These are phyloP conservation scores for Monilinia aucupariae DNA, from an alignment of 2,329 filamentous ascomycete genomes.

Conservation along the genomic window DNA sequence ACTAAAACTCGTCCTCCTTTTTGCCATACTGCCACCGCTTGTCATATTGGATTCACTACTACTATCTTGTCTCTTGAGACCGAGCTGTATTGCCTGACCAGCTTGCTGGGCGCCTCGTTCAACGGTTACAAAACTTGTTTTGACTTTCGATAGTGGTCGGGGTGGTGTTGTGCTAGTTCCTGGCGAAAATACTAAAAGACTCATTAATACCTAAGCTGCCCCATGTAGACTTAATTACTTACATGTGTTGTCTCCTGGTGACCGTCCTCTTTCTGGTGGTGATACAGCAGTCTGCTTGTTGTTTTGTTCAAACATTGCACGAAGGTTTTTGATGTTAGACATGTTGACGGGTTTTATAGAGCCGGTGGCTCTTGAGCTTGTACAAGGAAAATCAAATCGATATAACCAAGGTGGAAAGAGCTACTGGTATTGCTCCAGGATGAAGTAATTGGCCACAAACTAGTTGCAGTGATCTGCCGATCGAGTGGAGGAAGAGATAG, in stretches of 20 bases:
- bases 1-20: conserved; percentile 31
- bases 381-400: conserved; percentile 10
- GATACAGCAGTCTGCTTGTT: conserved; percentile 57
- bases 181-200: conserved; percentile 22
- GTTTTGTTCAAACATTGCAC: conserved; percentile 76
- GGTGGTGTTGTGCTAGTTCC: conserved; percentile 42
- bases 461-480: conserved; percentile 9
- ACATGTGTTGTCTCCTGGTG: conserved; percentile 50
- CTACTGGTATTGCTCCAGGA: conserved; percentile 1
- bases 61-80: conserved; percentile 38
- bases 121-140: conserved; percentile 69
- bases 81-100: conserved; percentile 36
- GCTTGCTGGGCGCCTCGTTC: conserved; percentile 44
- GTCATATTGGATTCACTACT: conserved; percentile 21
- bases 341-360: conserved; percentile 23
- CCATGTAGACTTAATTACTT: conserved; percentile 30
- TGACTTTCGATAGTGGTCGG: conserved; percentile 67
- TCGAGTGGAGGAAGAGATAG: conserved; percentile 6
- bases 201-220: conserved; percentile 16
- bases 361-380: conserved; percentile 13
- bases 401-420: conserved; percentile 7
- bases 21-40: conserved; percentile 23
- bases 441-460: conserved; percentile 14
- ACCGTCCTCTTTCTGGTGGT: conserved; percentile 57
- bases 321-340: conserved; percentile 53